Evolutionary conservation across 2,329 filamentous ascomycete species (phyloP).

Genomic region (Ceratocystis harringtonii): DNA sequence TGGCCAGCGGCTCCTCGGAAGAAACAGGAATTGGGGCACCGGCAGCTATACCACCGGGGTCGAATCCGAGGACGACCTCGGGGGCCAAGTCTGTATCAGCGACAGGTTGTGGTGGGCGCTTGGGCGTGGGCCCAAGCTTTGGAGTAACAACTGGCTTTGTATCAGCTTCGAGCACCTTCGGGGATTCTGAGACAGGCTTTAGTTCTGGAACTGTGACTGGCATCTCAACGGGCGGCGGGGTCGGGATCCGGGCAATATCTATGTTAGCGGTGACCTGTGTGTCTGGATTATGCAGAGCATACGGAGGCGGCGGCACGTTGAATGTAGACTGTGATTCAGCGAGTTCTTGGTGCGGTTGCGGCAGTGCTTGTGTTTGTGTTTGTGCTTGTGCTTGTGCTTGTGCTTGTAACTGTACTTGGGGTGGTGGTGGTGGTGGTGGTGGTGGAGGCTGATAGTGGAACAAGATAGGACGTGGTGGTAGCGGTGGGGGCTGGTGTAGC

Average conservation of each 20-base stretch:
- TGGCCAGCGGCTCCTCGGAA: not conserved
- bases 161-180: not conserved
- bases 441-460: not conserved
- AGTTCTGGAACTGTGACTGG: not conserved
- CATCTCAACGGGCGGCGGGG: not conserved
- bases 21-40: constrained; percentile 4
- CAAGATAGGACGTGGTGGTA: not conserved
- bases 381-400: too few relatives aligned
- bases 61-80: not conserved
- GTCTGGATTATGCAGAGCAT: not conserved
- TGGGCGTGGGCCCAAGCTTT: not conserved
- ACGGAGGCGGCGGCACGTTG: not conserved
- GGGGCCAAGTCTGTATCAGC: not conserved
- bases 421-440: not conserved
- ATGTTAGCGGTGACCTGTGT: not conserved
- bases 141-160: not conserved
- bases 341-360: too few relatives aligned
- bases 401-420: not conserved
- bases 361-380: too few relatives aligned
- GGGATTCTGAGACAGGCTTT: not conserved
- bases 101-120: not conserved
- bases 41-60: not conserved
- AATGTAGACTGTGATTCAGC: not conserved
- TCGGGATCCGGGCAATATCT: not conserved
- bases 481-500: not conserved